Base-by-base conservation (phyloP, 306 rosid species). In the Lupinus albus region DNA sequence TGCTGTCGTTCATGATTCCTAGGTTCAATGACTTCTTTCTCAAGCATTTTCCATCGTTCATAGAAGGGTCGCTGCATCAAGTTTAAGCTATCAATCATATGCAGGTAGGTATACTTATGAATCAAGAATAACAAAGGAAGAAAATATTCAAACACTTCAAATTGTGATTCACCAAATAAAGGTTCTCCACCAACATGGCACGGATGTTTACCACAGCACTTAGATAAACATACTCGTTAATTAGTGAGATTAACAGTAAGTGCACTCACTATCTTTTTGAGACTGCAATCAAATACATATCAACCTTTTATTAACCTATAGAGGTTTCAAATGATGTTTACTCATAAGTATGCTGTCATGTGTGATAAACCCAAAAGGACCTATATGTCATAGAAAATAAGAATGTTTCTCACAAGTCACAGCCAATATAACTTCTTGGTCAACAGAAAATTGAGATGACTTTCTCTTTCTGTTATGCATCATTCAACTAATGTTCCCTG, bases 21-120 rank as follows among this genome's bases (percentile, higher is more conserved):
- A 62, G 92, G 98, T 83, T 92, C 98, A 70, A 92, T 89, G 77
- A 92, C 92, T 83, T 89, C 98, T 79, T 87, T 92, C 85, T 92
- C 98, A 71, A 92, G 92, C 98, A 92, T 85, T 82, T 84, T 92
- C 96, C 96, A 92, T 71, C 98, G 82, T 76, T 92, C 98, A 71
- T 83, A 83, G 77, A 92, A 92, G 67, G 98, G 98, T 48, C 96
- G 90, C 98, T 92, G 92, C 81, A 82, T 58, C 77, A 78, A 79
- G 33, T 59, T 74, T 18, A 61, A 38, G 65, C 53, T 33, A 59
- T 75, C 20, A 81, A 67, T 44, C 47, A 67, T 52, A 48, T 42
- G 73, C 30, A 70, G 61, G 25, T 46, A 41, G 13, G 61, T 9
- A 38, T 54, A 63, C 45, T 53, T 33, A n/a, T 39, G 41, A 16